Percentiles rank a stretch among this genome's conserved stretches.
phyloP scores from a whole-genome alignment of 768 basidiomycete species.

The Lenzites betulinus region DNA sequence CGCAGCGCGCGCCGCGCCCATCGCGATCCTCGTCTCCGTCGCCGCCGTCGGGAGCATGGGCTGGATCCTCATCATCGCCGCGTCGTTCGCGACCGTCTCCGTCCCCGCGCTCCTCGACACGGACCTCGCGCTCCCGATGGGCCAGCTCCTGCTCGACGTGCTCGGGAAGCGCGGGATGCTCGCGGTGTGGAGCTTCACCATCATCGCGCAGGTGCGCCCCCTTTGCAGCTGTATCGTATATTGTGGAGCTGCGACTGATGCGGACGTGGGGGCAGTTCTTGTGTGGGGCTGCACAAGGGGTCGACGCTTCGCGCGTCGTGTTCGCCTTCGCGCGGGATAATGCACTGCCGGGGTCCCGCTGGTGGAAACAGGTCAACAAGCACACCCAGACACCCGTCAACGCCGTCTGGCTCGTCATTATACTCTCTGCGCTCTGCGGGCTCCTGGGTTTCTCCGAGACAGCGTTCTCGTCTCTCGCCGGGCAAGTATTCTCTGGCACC shows the following conservation, averaged over 20 bases:
- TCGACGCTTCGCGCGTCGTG: conserved; percentile 74
- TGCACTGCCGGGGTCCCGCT: conserved; percentile 69
- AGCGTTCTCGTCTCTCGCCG: conserved; percentile 64
- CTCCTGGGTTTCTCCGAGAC: conserved; percentile 65
- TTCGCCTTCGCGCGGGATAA: conserved; percentile 77
- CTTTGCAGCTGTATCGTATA: not conserved
- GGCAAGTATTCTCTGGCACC: conserved; percentile 40
- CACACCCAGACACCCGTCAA: conserved; percentile 71
- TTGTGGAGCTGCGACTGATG: not conserved
- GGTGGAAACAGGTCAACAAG: conserved; percentile 63
- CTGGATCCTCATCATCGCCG: conserved; percentile 62
- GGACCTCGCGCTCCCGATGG: conserved; percentile 64
- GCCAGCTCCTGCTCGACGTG: conserved; percentile 64
- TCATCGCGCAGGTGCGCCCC: conserved; percentile 53
- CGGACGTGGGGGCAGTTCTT: conserved; percentile 51
- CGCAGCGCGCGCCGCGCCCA: conserved; percentile 63
- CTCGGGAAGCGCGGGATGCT: conserved; percentile 73
- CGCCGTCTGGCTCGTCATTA: conserved; percentile 75
- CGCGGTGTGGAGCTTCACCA: conserved; percentile 68
- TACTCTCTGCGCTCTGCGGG: conserved; percentile 55
- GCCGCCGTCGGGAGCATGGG: conserved; percentile 58
- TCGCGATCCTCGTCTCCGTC: conserved; percentile 68
- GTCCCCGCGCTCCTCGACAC: conserved; percentile 51
- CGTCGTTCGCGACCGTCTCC: conserved; percentile 62
- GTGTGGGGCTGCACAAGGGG: conserved; percentile 71